phyloP scores from a whole-genome alignment of 1,284 basidiomycete genomes.

The Pyrrhoderma lamaoense region DNA sequence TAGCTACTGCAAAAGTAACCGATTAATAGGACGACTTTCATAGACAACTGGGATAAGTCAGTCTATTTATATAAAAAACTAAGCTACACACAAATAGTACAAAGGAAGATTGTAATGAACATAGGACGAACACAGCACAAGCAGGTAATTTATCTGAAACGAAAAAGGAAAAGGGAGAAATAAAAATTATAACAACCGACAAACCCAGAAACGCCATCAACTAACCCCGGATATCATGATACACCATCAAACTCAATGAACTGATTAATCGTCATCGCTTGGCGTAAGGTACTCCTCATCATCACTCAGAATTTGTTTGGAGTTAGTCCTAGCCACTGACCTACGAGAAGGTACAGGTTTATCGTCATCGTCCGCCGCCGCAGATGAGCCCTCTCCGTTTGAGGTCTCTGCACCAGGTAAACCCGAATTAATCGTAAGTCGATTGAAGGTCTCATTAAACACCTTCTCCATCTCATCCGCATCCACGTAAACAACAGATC shows the following conservation, averaged over 20 bases:
- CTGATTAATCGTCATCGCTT: constrained; percentile 46
- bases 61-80: constrained; percentile 2
- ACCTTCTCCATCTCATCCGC: constrained; percentile 88
- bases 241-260: not conserved
- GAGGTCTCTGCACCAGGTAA: constrained; percentile 62
- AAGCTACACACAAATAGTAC: constrained; percentile 7
- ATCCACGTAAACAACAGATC: constrained; percentile 89
- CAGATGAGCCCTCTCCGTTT: constrained; percentile 46
- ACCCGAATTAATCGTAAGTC: constrained; percentile 52
- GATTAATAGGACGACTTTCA: too few relatives aligned
- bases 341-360: constrained; percentile 41
- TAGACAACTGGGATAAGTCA: not conserved
- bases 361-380: constrained; percentile 58
- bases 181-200: not conserved
- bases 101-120: not conserved
- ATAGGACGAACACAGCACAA: too few relatives aligned
- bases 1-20: too few relatives aligned
- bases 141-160: not conserved
- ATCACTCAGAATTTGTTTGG: constrained; percentile 66
- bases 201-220: constrained; percentile 1
- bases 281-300: constrained; percentile 59
- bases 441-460: constrained; percentile 60
- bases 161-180: not conserved
- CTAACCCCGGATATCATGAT: not conserved
- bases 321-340: constrained; percentile 41